Evolutionary conservation across 2,329 filamentous ascomycete genomes (phyloP).

Genomic region (Fusarium robinianum): DNA sequence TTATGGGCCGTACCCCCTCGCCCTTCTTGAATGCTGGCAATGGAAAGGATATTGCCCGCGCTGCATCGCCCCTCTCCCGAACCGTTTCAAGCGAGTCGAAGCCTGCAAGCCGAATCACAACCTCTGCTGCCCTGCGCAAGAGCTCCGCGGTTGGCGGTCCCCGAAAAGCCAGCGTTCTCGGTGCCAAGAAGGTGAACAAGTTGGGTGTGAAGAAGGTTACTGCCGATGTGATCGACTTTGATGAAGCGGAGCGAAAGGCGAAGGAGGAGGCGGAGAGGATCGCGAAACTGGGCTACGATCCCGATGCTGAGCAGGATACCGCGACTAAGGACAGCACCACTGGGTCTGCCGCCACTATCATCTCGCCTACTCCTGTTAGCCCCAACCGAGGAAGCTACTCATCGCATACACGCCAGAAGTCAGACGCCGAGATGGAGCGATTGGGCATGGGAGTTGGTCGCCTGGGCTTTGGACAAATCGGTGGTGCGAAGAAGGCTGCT

Average conservation of each 20-base stretch:
- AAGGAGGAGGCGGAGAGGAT: conserved; percentile 97
- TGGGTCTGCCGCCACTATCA: conserved; percentile 63
- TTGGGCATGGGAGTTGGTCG: conserved; percentile 86
- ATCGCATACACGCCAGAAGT: conserved; percentile 61
- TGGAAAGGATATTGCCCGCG: conserved; percentile 73
- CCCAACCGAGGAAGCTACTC: conserved; percentile 64
- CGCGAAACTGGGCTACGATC: conserved; percentile 93
- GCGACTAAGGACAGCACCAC: conserved; percentile 51
- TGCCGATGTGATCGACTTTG: conserved; percentile 85
- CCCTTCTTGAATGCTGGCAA: conserved; percentile 83
- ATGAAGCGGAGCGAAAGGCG: conserved; percentile 94
- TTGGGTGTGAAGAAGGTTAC: conserved; percentile 91
- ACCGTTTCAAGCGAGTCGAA: conserved; percentile 57
- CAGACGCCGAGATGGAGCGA: conserved; percentile 80
- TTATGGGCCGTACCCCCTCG: conserved; percentile 80
- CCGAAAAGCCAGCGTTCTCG: conserved; percentile 83
- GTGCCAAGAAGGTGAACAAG: conserved; percentile 80
- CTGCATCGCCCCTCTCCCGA: conserved; percentile 79
- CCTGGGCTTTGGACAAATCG: conserved; percentile 87
- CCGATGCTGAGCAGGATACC: conserved; percentile 75
- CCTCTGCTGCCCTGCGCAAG: conserved; percentile 84
- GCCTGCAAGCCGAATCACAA: conserved; percentile 72
- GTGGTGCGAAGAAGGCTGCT: conserved; percentile 61
- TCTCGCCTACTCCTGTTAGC: conserved; percentile 75
- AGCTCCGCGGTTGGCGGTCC: conserved; percentile 64